Percentiles rank a stretch among this genome's conserved stretches.
phyloP scores from a whole-genome alignment of 306 rosid species.

The Acacia confusa region DNA sequence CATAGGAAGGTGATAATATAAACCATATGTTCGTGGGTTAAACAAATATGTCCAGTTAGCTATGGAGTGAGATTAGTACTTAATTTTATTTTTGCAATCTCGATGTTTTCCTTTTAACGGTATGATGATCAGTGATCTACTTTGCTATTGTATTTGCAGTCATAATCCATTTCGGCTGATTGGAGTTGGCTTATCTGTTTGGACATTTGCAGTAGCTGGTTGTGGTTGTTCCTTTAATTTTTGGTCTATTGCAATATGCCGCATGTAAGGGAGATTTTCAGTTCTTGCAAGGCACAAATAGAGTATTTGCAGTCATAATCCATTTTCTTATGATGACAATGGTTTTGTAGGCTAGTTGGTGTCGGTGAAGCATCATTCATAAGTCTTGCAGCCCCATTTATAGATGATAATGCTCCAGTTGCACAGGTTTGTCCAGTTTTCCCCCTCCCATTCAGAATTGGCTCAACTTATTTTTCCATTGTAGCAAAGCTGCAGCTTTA shows the following conservation, averaged over 20 bases:
- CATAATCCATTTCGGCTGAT: slow-evolving; percentile 91
- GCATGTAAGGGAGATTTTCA: slow-evolving; percentile 60
- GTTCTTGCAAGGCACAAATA: slow-evolving; percentile 26
- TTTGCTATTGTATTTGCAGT: slow-evolving; percentile 54
- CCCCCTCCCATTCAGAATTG: slow-evolving; percentile 16
- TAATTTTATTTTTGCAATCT: slow-evolving; percentile 1
- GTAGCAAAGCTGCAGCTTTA: slow-evolving; percentile 24
- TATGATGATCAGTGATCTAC: slow-evolving; percentile 17
- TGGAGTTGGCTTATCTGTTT: slow-evolving; percentile 91
- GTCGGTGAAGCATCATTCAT: slow-evolving; percentile 99
- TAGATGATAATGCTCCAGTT: slow-evolving; percentile 92
- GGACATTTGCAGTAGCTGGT: slow-evolving; percentile 86
- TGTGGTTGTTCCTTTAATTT: slow-evolving; percentile 82
- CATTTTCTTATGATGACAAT: too few relatives aligned
- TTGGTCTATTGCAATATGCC: slow-evolving; percentile 84
- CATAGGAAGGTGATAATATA: slow-evolving; percentile 13
- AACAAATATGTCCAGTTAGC: slow-evolving; percentile 8
- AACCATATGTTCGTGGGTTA: background rate
- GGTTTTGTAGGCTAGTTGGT: slow-evolving; percentile 79
- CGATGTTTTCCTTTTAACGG: slow-evolving; percentile 3
- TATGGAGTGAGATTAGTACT: slow-evolving; percentile 2
- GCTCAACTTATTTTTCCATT: slow-evolving; percentile 22
- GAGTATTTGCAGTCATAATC: too few relatives aligned
- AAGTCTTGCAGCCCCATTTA: slow-evolving; percentile 96
- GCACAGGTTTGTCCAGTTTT: slow-evolving; percentile 58